Percentiles rank a stretch among this genome's conserved stretches.
phyloP scores from a whole-genome alignment of 2,329 filamentous ascomycete genomes.

The Bretziella fagacearum region DNA sequence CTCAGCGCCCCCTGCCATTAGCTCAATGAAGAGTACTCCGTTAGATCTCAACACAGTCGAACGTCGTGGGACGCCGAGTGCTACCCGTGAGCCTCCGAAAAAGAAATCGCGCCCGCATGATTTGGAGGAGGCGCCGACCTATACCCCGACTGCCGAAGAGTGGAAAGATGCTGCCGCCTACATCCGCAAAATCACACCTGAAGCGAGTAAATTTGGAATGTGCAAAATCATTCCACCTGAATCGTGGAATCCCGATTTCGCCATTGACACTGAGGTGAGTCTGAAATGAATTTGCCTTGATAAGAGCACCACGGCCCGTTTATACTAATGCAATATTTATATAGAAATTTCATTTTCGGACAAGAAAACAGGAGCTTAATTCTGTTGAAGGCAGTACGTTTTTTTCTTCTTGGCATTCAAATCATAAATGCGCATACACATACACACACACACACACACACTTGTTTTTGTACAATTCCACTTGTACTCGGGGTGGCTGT shows the following conservation, averaged over 20 bases:
- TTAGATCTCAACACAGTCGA: slow-evolving; percentile 83
- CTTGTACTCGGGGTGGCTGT: not conserved
- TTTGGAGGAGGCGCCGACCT: slow-evolving; percentile 78
- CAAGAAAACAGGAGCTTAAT: slow-evolving; percentile 89
- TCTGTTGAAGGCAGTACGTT: slow-evolving; percentile 89
- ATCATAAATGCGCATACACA: no score
- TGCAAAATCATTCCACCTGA: slow-evolving; percentile 93
- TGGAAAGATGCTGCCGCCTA: slow-evolving; percentile 91
- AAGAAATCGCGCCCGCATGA: slow-evolving; percentile 66
- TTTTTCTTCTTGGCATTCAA: not conserved
- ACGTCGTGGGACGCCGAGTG: slow-evolving; percentile 66
- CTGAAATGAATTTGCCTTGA: not conserved
- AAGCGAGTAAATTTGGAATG: slow-evolving; percentile 75
- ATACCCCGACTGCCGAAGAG: slow-evolving; percentile 77
- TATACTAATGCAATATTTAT: no score
- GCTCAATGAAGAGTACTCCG: slow-evolving; percentile 40
- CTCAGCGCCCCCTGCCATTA: slow-evolving; percentile 32
- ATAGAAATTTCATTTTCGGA: slow-evolving; percentile 91
- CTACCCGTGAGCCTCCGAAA: slow-evolving; percentile 58
- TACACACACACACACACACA: not conserved
- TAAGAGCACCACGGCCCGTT: not conserved
- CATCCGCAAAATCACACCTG: slow-evolving; percentile 75
- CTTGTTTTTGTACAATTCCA: no score
- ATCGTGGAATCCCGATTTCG: slow-evolving; percentile 85
- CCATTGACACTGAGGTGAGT: slow-evolving; percentile 82